Base-by-base conservation (phyloP, 345 rosid genomes). In the Isatis tinctoria region DNA sequence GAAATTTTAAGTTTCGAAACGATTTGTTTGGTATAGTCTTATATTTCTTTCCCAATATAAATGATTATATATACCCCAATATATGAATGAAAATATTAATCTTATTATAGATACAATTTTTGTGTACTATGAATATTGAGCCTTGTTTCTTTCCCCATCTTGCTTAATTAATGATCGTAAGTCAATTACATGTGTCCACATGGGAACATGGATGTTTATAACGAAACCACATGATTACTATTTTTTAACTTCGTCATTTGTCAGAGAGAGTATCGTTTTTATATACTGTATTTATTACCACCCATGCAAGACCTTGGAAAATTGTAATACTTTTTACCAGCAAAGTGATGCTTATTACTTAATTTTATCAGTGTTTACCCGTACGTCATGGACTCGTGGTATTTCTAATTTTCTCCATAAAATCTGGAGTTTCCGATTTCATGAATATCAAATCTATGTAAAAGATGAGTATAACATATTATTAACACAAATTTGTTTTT, bases 151-250 rank as follows among this genome's bases (percentile, higher is more conserved):
- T 39, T 39, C 2, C 4, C 10, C 10, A 39, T 16, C 13, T 64
- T 13, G 12, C 45, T 72, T 65, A 65, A 11, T 20, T 51, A 51
- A 45, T 65, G 48, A 24, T 16, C 36, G 33, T 65, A 57, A 57
- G 78, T 45, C 51, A 57, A 56, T 18, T 65, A 47, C 67, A 74
- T 17, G 67, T 47, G 59, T 74, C 52, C 73, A 74, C 78, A 66
- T 74, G 78, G 67, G 72, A 45, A 66, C 60, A 66, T 66, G 78
- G 22, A 65, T 65, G 49, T 16, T 65, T 44, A 56, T 28, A 57
- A 44, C 65, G 10, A 74, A 27, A 56, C 48, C 60, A 66, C 66
- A 66, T 73, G 58, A 33, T 54, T 52, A 13, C 16, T 61, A 3
- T 35, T 44, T n/a, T 26, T 9, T 8, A 18, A 36, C 18, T 9